Base-by-base conservation (phyloP, 495 filamentous ascomycete species). In the Pyrenula massariospora region DNA sequence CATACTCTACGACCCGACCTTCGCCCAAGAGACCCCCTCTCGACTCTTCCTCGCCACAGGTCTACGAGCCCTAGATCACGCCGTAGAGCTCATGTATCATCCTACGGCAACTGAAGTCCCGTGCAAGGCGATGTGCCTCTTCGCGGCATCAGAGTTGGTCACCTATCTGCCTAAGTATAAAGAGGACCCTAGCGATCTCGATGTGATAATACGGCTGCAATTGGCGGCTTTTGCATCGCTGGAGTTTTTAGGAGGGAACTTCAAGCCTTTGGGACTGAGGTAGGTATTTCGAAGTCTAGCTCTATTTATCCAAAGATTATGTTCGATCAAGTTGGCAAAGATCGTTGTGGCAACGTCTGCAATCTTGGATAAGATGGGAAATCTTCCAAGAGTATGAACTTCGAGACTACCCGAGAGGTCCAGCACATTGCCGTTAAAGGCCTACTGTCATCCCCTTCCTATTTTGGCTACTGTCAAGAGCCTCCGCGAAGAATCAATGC, bases 51-150 rank as follows among this genome's bases (percentile, higher is more conserved):
- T 77, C 24, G 63, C 64, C 12, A 78, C 76, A 0, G 76, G 63
- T 3, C 65, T 79, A 55, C 62, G 75, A 8, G 68, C 76, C 1
- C 59, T 78, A 48, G 75, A 78, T 56, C 77, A 80, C 55, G 72
- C 77, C 2, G 63, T 80, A 12, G 77, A 80, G 61, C 22, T 69
- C 1, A 58, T 77, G 58, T 76, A 78, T 58, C 73, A 80, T 57
- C 73, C 73, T 2, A 70, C 70, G 1, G 68, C 73, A 11, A 67
- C 66, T 8, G 77, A 78, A 60, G 64, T 76, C 55, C 76, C 76
- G 2, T 66, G 65, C 25, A 66, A 68, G 51, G 60, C 61, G 53
- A 62, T 75, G 57, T 54, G 56, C 2, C 51, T 76, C 22, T 66
- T 61, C 24, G 75, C 75, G 2, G 69, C 71, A 0, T 58, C 50